These are phyloP conservation scores for Boletus rex-veris DNA, from an alignment of 768 basidiomycete species.

Conservation along the genomic window DNA sequence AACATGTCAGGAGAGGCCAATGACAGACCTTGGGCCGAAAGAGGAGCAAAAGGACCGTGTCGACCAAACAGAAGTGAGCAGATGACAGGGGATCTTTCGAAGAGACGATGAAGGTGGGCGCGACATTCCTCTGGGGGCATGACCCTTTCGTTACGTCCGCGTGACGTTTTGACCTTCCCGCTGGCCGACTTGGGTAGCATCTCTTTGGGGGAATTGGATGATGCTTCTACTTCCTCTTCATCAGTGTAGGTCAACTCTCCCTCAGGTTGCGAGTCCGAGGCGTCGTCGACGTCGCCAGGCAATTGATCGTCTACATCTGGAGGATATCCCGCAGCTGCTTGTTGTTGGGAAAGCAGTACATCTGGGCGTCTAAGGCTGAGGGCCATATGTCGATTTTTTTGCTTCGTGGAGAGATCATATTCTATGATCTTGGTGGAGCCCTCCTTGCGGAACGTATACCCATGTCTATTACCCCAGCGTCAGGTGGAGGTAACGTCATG, in stretches of 20 bases:
- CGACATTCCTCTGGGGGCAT: constrained; percentile 90
- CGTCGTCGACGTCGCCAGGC: constrained; percentile 45
- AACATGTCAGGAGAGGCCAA: constrained; percentile 90
- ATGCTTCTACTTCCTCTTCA: constrained; percentile 45
- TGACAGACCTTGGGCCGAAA: constrained; percentile 58
- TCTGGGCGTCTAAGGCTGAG: constrained; percentile 65
- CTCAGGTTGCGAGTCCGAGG: constrained; percentile 47
- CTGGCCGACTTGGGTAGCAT: constrained; percentile 68
- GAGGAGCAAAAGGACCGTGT: constrained; percentile 77
- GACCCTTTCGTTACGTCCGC: constrained; percentile 88
- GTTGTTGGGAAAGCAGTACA: constrained; percentile 56
- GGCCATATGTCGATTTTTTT: constrained; percentile 58
- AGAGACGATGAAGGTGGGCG: constrained; percentile 86
- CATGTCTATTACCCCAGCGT: constrained; percentile 44
- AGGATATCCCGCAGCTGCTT: constrained; percentile 23
- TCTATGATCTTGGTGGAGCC: constrained; percentile 93
- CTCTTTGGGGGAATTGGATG: constrained; percentile 26
- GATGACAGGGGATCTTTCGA: constrained; percentile 76
- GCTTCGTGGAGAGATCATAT: constrained; percentile 79
- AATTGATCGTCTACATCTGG: constrained; percentile 23
- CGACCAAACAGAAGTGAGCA: constrained; percentile 89
- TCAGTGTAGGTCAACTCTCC: constrained; percentile 49
- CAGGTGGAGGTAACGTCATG: background rate
- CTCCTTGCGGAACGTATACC: constrained; percentile 91
- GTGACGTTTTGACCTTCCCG: constrained; percentile 68